Evolutionary conservation across 2,329 filamentous ascomycete species (phyloP), one percentile per base, ranked within the genome.

Genomic region (Xylaria sp.): DNA sequence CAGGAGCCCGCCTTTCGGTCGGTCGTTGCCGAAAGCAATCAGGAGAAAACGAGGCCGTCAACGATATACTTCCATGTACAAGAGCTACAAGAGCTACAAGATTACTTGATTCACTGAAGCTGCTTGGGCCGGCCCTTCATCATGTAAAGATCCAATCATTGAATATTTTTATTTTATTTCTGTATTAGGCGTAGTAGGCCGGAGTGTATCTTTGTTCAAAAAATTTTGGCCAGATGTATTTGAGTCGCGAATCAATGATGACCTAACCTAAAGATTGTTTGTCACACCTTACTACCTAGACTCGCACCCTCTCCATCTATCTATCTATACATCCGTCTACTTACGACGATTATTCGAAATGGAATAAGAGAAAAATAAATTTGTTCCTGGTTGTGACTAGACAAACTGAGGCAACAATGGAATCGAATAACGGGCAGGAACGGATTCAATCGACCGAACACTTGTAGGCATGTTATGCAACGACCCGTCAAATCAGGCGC

Each of bases 391-490:
- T 46, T 9, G 60, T 28, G 45, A 53, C 25, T 20, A 41, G 59
- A 68, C 61, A 55, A 72, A 45, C 48, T 52, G 48, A 60, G 62
- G 46, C 68, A 75, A 71, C n/a, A n/a, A 70, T 68, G 73, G 73
- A 73, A 76, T 78, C 69, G 73, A 77, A 74, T 75, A 75, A 76
- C 75, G 78, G 76, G 68, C 70, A 73, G 72, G 73, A 72, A 70
- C 74, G 73, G 75, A 72, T 66, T 66, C 73, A 74, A 68, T 78
- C 71, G 74, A 73, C 76, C 74, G 76, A 72, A 70, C 69, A 72
- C 73, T 73, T 69, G 72, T 76, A 76, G 75, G 75, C 76, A 73
- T 76, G 75, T 72, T 75, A 79, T 83, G 82, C 81, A 82, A 74
- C 72, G 73, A 79, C 68, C 82, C 82, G 82, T 75, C 72, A 68